phyloP scores from a whole-genome alignment of 768 basidiomycete genomes.

The Pulveroboletus sp. region DNA sequence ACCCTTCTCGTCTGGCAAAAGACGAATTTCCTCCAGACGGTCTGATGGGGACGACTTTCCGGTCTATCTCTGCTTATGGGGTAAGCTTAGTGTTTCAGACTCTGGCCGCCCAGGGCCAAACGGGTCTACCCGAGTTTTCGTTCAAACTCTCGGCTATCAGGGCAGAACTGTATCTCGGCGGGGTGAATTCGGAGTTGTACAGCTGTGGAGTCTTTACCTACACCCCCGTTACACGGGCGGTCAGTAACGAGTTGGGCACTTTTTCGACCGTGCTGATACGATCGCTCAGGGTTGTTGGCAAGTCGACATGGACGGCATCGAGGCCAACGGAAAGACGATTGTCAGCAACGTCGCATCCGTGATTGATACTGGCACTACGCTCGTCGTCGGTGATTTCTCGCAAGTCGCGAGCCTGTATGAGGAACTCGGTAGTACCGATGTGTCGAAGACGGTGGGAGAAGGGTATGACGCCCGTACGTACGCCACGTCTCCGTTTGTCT shows the following conservation, averaged over 20 bases:
- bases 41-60: constrained; percentile 40
- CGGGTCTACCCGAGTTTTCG: constrained; percentile 37
- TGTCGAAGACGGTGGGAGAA: constrained; percentile 10
- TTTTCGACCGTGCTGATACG: not conserved
- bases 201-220: constrained; percentile 43
- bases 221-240: constrained; percentile 1
- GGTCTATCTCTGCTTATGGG: constrained; percentile 34
- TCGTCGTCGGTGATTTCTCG: constrained; percentile 8
- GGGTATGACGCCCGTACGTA: constrained; percentile 32
- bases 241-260: not conserved
- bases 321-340: not conserved
- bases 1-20: not conserved
- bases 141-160: constrained; percentile 42
- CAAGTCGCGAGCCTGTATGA: constrained; percentile 17
- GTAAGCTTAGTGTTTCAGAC: constrained; percentile 38
- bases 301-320: constrained; percentile 9
- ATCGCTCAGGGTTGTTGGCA: constrained; percentile 15
- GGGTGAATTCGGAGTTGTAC: constrained; percentile 41
- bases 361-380: constrained; percentile 21
- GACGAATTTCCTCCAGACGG: constrained; percentile 18
- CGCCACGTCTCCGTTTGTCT: too few relatives aligned
- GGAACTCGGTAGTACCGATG: constrained; percentile 23
- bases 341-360: constrained; percentile 6
- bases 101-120: constrained; percentile 35
- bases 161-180: constrained; percentile 50